phyloP scores from a whole-genome alignment of 2,329 filamentous ascomycete species.

The Alternaria triticina region DNA sequence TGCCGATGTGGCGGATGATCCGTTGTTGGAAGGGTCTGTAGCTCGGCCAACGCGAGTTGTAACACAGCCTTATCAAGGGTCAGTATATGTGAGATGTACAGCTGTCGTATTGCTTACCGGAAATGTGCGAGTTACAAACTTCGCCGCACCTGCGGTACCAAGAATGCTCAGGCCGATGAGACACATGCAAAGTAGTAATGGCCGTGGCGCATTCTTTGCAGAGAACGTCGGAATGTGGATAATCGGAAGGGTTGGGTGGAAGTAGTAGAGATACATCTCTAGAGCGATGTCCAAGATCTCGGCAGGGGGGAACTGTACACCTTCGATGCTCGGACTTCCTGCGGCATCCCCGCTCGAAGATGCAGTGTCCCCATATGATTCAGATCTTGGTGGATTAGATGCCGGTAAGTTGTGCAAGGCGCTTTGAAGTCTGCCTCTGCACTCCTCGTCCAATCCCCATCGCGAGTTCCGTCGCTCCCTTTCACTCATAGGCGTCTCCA shows the following conservation, averaged over 20 bases:
- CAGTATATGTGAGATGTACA: background rate
- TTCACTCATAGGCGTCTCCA: slow-evolving; percentile 35
- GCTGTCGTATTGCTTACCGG: slow-evolving; percentile 30
- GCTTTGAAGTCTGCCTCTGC: slow-evolving; percentile 50
- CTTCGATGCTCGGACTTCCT: slow-evolving; percentile 33
- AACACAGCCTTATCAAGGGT: slow-evolving; percentile 33
- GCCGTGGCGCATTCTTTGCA: slow-evolving; percentile 55
- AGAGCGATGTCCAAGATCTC: slow-evolving; percentile 62
- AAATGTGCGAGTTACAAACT: slow-evolving; percentile 58
- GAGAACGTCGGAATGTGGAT: slow-evolving; percentile 62
- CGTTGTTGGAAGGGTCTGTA: slow-evolving; percentile 52
- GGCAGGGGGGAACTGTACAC: slow-evolving; percentile 54
- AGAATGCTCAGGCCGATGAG: slow-evolving; percentile 60
- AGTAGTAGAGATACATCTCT: slow-evolving; percentile 61
- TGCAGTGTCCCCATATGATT: slow-evolving; percentile 40
- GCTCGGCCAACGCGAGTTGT: slow-evolving; percentile 52
- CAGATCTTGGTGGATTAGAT: slow-evolving; percentile 24
- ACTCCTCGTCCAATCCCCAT: slow-evolving; percentile 47
- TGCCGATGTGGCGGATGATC: slow-evolving; percentile 51
- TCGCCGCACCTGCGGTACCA: slow-evolving; percentile 58
- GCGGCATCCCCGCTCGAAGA: slow-evolving; percentile 41
- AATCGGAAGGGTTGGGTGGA: slow-evolving; percentile 60
- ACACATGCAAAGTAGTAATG: slow-evolving; percentile 60
- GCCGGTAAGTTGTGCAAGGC: slow-evolving; percentile 35
- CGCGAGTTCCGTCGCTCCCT: slow-evolving; percentile 41